A percentile compares a stretch with the other conserved stretches of the same genome.
These are phyloP conservation scores for Amanita pallidorosea DNA, from an alignment of 768 basidiomycete species.

Conservation along the genomic window DNA sequence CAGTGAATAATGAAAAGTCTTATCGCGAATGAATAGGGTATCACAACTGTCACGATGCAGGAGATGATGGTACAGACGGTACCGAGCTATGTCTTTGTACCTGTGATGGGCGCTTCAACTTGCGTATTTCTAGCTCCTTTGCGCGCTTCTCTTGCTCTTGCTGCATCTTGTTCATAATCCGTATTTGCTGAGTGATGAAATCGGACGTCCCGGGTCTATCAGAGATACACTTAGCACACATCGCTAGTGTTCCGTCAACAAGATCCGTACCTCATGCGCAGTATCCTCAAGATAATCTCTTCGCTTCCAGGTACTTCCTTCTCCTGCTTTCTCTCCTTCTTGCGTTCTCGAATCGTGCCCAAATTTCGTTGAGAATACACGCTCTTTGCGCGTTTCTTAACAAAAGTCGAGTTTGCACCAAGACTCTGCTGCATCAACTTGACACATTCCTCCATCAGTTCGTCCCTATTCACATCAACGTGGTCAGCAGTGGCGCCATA, in stretches of 20 bases:
- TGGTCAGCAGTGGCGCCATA: constrained; percentile 2
- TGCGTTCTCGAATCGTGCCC: constrained; percentile 90
- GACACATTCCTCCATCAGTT: constrained; percentile 90
- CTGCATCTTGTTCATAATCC: constrained; percentile 74
- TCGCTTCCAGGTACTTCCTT: constrained; percentile 63
- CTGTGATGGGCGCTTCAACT: constrained; percentile 36
- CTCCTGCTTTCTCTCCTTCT: constrained; percentile 82
- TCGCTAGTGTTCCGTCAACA: neutral
- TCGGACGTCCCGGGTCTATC: constrained; percentile 68
- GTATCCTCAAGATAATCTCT: constrained; percentile 88
- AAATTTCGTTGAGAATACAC: constrained; percentile 89
- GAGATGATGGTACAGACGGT: constrained; percentile 29
- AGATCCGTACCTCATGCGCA: constrained; percentile 75
- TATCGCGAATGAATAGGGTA: neutral
- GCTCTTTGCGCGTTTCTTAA: constrained; percentile 87
- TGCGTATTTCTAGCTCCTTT: constrained; percentile 43
- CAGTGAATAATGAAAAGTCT: neutral
- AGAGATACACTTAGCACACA: neutral
- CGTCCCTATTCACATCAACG: constrained; percentile 38
- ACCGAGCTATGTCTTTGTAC: constrained; percentile 15
- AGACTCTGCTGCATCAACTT: constrained; percentile 89
- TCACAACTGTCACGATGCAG: constrained; percentile 7
- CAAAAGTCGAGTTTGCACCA: constrained; percentile 49
- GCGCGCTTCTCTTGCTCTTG: constrained; percentile 72
- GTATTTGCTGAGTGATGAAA: constrained; percentile 81